phyloP scores from a whole-genome alignment of 2,329 filamentous ascomycete species.

The Colletotrichum euphorbiae region DNA sequence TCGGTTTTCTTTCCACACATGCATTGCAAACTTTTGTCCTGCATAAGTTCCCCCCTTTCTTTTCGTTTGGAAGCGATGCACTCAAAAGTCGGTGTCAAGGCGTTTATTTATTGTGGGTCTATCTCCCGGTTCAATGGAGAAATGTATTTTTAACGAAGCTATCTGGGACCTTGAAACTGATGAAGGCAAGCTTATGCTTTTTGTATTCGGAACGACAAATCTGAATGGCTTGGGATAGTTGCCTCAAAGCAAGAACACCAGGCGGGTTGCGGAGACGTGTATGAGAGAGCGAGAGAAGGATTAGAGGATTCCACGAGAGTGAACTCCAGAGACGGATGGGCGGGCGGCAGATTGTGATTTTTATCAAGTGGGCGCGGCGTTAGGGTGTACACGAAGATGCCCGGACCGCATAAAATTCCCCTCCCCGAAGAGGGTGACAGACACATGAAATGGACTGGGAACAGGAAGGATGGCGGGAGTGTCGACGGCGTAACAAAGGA shows the following conservation, averaged over 20 bases:
- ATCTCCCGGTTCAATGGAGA: not conserved
- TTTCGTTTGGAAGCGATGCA: slow-evolving; percentile 34
- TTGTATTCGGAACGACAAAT: not conserved
- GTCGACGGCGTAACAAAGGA: not conserved
- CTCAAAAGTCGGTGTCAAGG: slow-evolving; percentile 33
- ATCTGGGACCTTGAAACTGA: not conserved
- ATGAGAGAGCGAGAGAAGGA: not conserved
- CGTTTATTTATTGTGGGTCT: slow-evolving; percentile 4
- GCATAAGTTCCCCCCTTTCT: slow-evolving; percentile 22
- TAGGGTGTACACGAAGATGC: slow-evolving; percentile 36
- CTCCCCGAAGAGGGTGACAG: not conserved
- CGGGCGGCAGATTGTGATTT: not conserved
- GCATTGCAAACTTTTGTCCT: slow-evolving; percentile 10
- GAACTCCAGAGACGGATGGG: not conserved
- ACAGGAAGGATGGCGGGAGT: not conserved
- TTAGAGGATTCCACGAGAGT: not conserved
- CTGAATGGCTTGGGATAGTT: slow-evolving; percentile 8
- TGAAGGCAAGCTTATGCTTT: not conserved
- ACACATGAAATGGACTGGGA: not conserved
- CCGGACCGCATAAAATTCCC: slow-evolving; percentile 6
- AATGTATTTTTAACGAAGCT: slow-evolving; percentile 17
- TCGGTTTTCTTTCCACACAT: slow-evolving; percentile 1
- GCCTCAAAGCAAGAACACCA: not conserved
- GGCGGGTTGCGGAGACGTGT: no score
- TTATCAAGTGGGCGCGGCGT: slow-evolving; percentile 23